Base-by-base conservation (phyloP, 805 yeast genomes). In the Hanseniaspora hatyaiensis region DNA sequence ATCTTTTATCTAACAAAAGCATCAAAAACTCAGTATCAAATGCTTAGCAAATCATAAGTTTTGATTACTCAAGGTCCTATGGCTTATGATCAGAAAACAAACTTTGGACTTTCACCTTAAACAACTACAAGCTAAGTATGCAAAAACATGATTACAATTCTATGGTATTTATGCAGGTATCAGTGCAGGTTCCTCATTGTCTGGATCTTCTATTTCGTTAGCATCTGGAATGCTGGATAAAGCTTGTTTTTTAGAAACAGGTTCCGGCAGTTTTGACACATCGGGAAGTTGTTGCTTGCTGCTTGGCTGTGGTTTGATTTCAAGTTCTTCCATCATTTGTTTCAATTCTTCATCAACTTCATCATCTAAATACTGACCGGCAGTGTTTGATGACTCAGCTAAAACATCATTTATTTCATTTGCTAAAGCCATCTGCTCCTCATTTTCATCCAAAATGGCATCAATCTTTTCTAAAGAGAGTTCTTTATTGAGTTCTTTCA, bases 381-480 rank as follows among this genome's bases (percentile, higher is more conserved):
- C 74, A 55, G 80, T 87, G 33, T 65, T 70, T 52, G 80, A 84
- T 42, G 53, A 55, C 66, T 69, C 4, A 62, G 57, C 4, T 41
- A 83, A 62, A 34, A 74, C 60, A 30, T 74, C 76, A 52, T 77
- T 73, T 5, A 82, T 72, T 56, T 83, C 88, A 43, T 82, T 77
- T 57, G 86, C 96, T 57, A 83, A 80, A 23, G 79, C 70, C 13
- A 79, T 69, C 41, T 89, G 94, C 19, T 85, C 95, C 40, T 81
- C 84, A 18, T 83, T 73, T 44, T 84, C 88, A 60, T 88, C 96
- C 73, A 89, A 65, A 3, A 89, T 70, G 57, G 71, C 73, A 54
- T 88, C 96, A n/a, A 87, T 81, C 55, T 75, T 75, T 28, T 82
- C 88, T 15, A 83, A 59, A 30, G 75, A 77, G 75, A 88, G 75